A percentile compares a stretch with the other conserved stretches of the same genome.
phyloP scores from a whole-genome alignment of 2,329 filamentous ascomycete genomes.

The Nemania serpens region DNA sequence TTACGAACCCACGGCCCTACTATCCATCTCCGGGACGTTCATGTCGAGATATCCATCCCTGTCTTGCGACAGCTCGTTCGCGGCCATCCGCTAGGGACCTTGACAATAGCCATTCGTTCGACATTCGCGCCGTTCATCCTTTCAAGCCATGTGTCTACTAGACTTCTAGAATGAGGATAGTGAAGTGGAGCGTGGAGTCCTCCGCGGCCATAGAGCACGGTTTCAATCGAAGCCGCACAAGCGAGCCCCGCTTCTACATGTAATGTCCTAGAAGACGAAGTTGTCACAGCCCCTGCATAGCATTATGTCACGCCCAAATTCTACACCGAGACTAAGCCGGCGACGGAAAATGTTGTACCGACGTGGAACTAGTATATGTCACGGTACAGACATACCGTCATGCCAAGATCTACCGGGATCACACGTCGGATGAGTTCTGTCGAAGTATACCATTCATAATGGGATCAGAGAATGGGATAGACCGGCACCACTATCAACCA shows the following conservation, averaged over 20 bases:
- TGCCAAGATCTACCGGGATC: slow-evolving; percentile 19
- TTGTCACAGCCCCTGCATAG: slow-evolving; percentile 6
- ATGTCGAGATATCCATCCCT: slow-evolving; percentile 13
- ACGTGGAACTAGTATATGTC: slow-evolving; percentile 18
- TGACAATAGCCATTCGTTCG: slow-evolving; percentile 21
- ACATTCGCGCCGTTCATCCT: slow-evolving; percentile 17
- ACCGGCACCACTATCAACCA: slow-evolving; percentile 2
- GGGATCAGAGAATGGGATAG: no score
- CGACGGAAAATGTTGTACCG: slow-evolving; percentile 17
- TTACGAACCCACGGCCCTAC: no score
- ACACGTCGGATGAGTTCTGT: slow-evolving; percentile 21
- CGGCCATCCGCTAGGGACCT: slow-evolving; percentile 11
- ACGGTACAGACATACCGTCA: slow-evolving; percentile 18
- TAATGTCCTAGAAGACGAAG: slow-evolving; percentile 6
- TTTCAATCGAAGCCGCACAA: slow-evolving; percentile 18
- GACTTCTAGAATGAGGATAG: slow-evolving; percentile 14
- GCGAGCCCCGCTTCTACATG: not conserved
- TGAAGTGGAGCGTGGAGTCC: slow-evolving; percentile 13
- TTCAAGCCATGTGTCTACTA: slow-evolving; percentile 17
- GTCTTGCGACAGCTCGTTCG: slow-evolving; percentile 15
- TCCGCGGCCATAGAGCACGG: slow-evolving; percentile 18
- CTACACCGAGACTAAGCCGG: slow-evolving; percentile 24
- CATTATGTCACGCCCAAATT: slow-evolving; percentile 22
- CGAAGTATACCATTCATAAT: no score
- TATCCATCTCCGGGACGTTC: slow-evolving; percentile 11